phyloP scores from a whole-genome alignment of 2,329 filamentous ascomycete species.

The Xylariales sp. region DNA sequence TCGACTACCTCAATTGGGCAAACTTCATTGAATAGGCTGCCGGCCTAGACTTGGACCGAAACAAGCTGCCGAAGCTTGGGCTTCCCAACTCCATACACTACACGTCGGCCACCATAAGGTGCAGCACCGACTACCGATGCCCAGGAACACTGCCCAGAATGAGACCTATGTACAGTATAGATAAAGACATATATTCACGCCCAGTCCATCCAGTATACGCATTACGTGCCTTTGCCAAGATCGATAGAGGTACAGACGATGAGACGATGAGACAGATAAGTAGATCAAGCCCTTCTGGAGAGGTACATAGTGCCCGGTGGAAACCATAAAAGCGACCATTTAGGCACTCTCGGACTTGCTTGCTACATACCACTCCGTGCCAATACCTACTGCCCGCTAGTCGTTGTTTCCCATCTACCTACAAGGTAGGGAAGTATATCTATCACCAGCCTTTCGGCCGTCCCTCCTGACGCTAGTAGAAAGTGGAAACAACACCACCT shows the following conservation, averaged over 20 bases:
- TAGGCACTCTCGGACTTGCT: not conserved
- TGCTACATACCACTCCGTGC: not conserved
- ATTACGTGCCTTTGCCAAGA: constrained; percentile 27
- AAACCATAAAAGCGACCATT: not conserved
- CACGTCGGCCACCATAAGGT: not conserved
- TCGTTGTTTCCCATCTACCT: not conserved
- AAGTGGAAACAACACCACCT: constrained; percentile 26
- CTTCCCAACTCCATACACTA: not conserved
- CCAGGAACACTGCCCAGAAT: not conserved
- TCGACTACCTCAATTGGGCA: constrained; percentile 27
- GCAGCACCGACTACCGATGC: constrained; percentile 6
- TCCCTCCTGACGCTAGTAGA: constrained; percentile 25
- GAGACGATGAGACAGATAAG: constrained; percentile 29
- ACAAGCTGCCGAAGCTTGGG: constrained; percentile 15
- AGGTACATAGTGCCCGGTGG: not conserved
- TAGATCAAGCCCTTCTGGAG: not conserved
- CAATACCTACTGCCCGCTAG: constrained; percentile 3
- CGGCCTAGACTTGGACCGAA: not conserved
- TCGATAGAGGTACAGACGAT: constrained; percentile 15
- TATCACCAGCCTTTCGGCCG: constrained; percentile 21
- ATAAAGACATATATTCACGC: constrained; percentile 19
- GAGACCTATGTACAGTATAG: constrained; percentile 18
- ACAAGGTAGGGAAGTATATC: not conserved
- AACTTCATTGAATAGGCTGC: not conserved
- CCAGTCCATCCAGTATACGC: constrained; percentile 3